Evolutionary conservation across 192 early-diverging fungal genomes (phyloP), one percentile per base, ranked within the genome.

Genomic region (Entomortierella parvispora): DNA sequence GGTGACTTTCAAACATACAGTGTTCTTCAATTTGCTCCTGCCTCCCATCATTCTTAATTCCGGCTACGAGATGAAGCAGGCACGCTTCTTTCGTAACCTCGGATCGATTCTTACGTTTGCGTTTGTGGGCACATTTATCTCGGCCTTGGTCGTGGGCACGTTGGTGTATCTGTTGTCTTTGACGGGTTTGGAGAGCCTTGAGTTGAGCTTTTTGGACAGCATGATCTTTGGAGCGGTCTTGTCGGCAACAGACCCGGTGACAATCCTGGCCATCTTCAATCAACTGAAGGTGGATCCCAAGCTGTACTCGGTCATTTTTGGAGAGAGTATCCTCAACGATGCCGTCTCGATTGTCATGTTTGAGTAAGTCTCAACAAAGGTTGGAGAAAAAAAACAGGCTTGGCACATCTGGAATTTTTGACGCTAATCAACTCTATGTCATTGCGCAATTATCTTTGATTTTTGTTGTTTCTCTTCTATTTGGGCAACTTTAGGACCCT

Each of bases 271-370:
- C 6, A 94, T 99, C 40, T 98, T 99, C 77, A 88, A 94, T 63
- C 94, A 96, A 66, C 84, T 96, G 58, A 88, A 90, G 61, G 97
- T 99, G 42, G 97, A 99, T 58, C 95, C 96, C 4, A 91, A 94
- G 81, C 78, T 99, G 47, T 98, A 95, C 78, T 92, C 97, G 5
- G 93, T 99, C 56, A 95, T 99, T 45, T 99, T 96, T 81, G 97
- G 97, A 34, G 97, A 99, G 74, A 93, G 90, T 28, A 85, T 98
- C 37, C 84, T 99, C 34, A 99, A 99, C 67, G 97, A 99, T 67
- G 94, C 95, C n/a, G 96, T 97, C 2, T 93, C 96, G 2, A 99
- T 98, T 78, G 97, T 98, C n/a, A 83, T 99, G 58, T 96, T 94
- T 79, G 89, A 89, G 85, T 88, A 84, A 68, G 80, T 75, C 10